These are phyloP conservation scores for Elaeagnus macrophylla DNA, from an alignment of 306 rosid species.

Conservation along the genomic window DNA sequence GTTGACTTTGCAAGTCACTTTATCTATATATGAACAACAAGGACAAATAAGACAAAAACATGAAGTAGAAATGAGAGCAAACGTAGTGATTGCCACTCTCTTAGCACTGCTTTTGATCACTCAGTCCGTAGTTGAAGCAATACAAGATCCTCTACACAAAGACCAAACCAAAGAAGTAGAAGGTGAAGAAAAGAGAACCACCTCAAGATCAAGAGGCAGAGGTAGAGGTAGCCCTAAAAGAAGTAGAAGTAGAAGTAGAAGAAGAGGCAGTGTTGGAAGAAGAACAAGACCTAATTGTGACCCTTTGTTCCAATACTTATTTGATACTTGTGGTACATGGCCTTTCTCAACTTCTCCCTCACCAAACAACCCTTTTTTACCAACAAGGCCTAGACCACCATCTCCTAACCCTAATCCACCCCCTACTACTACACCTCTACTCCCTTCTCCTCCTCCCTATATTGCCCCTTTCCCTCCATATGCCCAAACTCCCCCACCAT, in stretches of 20 bases:
- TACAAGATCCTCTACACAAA: slow-evolving; percentile 1
- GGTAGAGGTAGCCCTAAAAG: slow-evolving; percentile 1
- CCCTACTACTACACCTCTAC: slow-evolving; percentile 14
- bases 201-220: slow-evolving; percentile 1
- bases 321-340: slow-evolving; percentile 62
- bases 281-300: slow-evolving; percentile 44
- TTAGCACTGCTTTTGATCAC: slow-evolving; percentile 35
- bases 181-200: slow-evolving; percentile 26
- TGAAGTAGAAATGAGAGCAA: slow-evolving; percentile 47
- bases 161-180: slow-evolving; percentile 13
- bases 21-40: slow-evolving; percentile 3
- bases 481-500: slow-evolving; percentile 3
- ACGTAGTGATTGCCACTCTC: slow-evolving; percentile 16
- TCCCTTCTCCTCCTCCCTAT: slow-evolving; percentile 31
- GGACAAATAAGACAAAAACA: neutral
- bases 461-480: slow-evolving; percentile 6
- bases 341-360: slow-evolving; percentile 59
- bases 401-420: slow-evolving; percentile 18
- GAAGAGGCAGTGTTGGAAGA: slow-evolving; percentile 10
- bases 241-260: slow-evolving; percentile 2
- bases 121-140: slow-evolving; percentile 27
- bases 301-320: slow-evolving; percentile 50
- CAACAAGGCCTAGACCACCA: slow-evolving; percentile 30
- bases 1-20: neutral
- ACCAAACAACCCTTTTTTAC: slow-evolving; percentile 62